These are phyloP conservation scores for Kodamaea fukazawae DNA, from an alignment of 805 yeast genomes.

Conservation along the genomic window DNA sequence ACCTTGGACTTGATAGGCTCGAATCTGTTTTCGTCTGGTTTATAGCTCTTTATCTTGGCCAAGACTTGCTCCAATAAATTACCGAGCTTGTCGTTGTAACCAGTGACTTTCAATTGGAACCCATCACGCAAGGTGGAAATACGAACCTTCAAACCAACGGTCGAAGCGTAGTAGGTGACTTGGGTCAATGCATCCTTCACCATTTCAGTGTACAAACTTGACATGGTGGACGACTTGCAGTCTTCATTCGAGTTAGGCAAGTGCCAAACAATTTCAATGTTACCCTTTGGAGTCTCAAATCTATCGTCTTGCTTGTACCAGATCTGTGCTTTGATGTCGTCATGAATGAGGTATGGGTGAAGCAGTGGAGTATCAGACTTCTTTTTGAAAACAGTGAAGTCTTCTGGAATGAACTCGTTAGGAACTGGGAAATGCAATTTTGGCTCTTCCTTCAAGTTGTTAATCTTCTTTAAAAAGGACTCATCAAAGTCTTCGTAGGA, in stretches of 20 bases:
- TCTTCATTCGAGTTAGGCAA: conserved; percentile 61
- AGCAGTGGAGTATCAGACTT: conserved; percentile 35
- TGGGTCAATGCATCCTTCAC: conserved; percentile 75
- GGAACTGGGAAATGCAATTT: conserved; percentile 60
- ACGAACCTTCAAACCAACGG: conserved; percentile 69
- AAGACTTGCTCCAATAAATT: conserved; percentile 61
- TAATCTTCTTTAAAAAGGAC: conserved; percentile 33
- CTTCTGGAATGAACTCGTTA: conserved; percentile 81
- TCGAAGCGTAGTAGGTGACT: conserved; percentile 74
- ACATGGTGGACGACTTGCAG: conserved; percentile 55
- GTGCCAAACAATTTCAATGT: conserved; percentile 60
- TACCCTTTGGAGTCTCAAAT: conserved; percentile 85
- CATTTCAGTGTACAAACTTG: conserved; percentile 65
- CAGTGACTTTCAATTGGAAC: conserved; percentile 61
- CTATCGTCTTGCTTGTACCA: conserved; percentile 93
- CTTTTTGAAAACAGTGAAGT: conserved; percentile 59
- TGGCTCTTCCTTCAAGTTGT: conserved; percentile 22
- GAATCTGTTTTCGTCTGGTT: conserved; percentile 57
- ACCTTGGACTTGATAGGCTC: conserved; percentile 63
- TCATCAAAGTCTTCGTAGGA: conserved; percentile 43
- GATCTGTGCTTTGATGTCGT: conserved; percentile 50
- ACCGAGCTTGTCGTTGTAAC: conserved; percentile 80
- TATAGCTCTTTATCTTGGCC: conserved; percentile 48
- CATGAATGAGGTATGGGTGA: conserved; percentile 61
- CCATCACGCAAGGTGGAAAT: conserved; percentile 68